A percentile compares a stretch with the other conserved stretches of the same genome.
phyloP scores from a whole-genome alignment of 75 land plant species.

The Picea glauca region DNA sequence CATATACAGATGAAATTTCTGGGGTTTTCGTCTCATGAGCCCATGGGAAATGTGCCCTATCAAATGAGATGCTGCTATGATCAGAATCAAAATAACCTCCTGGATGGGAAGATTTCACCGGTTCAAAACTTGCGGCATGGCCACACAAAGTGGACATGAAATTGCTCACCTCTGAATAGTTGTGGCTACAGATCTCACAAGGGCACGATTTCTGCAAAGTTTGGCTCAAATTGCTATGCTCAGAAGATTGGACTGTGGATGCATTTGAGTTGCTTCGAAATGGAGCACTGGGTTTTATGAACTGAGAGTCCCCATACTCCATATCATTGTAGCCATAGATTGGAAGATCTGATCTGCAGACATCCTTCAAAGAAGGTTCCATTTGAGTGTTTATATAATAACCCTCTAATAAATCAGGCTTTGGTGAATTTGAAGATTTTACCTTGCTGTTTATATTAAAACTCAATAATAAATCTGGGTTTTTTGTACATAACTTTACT shows the following conservation, averaged over 20 bases:
- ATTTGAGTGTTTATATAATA: background rate
- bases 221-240: background rate
- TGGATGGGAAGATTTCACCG: background rate
- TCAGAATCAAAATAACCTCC: background rate
- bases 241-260: background rate
- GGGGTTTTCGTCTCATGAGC: background rate
- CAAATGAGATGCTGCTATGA: background rate
- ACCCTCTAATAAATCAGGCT: background rate
- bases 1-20: background rate
- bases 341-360: background rate
- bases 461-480: background rate
- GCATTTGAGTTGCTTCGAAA: too few relatives aligned
- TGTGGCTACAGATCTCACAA: background rate
- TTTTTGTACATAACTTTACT: background rate
- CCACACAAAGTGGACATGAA: background rate
- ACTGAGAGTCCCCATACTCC: background rate
- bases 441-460: background rate
- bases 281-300: background rate
- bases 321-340: background rate
- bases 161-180: background rate
- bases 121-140: background rate
- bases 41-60: background rate
- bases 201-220: background rate
- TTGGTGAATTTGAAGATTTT: background rate
- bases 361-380: background rate